Percentiles rank a stretch among this genome's conserved stretches.
Evolutionary conservation across 129 eudicot genomes (phyloP).

Genomic region (Calendula officinalis): DNA sequence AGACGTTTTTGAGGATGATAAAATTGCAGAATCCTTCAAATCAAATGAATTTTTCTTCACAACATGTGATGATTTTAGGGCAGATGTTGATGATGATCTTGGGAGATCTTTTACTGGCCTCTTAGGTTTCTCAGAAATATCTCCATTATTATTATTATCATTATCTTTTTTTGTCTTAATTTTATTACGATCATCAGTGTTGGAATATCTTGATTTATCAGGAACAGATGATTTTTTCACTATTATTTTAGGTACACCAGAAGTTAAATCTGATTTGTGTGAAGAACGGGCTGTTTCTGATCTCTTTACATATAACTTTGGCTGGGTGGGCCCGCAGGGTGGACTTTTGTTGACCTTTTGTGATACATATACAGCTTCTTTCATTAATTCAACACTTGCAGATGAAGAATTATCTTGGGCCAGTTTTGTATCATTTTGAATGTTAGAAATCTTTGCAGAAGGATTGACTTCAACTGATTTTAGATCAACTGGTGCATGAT

Average conservation of each 20-base stretch:
- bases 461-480: conserved; percentile 35
- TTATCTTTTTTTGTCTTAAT: conserved; percentile 41
- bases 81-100: conserved; percentile 43
- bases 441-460: conserved; percentile 20
- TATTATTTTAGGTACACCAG: conserved; percentile 24
- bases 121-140: conserved; percentile 48
- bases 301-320: conserved; percentile 30
- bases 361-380: conserved; percentile 22
- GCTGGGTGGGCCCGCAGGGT: conserved; percentile 18
- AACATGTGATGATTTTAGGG: conserved; percentile 47
- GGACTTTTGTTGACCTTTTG: conserved; percentile 36
- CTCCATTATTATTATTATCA: conserved; percentile 31
- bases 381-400: conserved; percentile 32
- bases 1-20: conserved; percentile 48
- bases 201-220: conserved; percentile 29
- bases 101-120: conserved; percentile 48
- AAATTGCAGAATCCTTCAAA: conserved; percentile 48
- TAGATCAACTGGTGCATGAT: conserved; percentile 18
- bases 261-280: conserved; percentile 33
- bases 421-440: conserved; percentile 23
- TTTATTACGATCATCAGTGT: conserved; percentile 34
- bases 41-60: conserved; percentile 44
- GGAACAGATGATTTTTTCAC: conserved; percentile 39
- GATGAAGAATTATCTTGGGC: conserved; percentile 22
- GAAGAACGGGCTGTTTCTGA: conserved; percentile 35